A percentile compares a stretch with the other conserved stretches of the same genome.
Conservation (phyloP, 2,329 filamentous ascomycete genomes). For the Fusarium austroafricanum region DNA sequence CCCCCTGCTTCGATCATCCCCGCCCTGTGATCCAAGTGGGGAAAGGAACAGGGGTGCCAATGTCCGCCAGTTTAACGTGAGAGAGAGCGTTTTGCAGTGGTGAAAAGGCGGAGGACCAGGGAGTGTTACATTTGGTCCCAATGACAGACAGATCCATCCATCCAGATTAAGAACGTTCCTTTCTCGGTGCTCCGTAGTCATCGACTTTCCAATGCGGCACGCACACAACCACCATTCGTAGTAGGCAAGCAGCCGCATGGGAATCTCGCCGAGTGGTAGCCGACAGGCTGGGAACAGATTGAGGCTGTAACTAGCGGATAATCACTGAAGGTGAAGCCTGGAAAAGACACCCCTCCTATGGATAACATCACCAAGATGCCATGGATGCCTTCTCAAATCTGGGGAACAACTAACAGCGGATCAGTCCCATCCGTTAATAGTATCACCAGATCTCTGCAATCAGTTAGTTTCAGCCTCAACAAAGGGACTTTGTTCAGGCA, state of each 20-base stretch:
- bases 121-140: background rate
- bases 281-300: slow-evolving; percentile 33
- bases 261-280: slow-evolving; percentile 41
- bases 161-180: slow-evolving; percentile 6
- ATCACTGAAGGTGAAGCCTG: background rate
- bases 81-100: slow-evolving; percentile 37
- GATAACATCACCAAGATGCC: background rate
- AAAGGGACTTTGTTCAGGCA: slow-evolving; percentile 20
- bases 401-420: no score
- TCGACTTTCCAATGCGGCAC: background rate
- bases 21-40: slow-evolving; percentile 30
- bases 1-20: slow-evolving; percentile 31
- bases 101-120: slow-evolving; percentile 45
- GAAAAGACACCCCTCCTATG: slow-evolving; percentile 2
- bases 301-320: slow-evolving; percentile 31
- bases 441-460: background rate
- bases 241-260: slow-evolving; percentile 15
- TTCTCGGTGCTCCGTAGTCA: background rate
- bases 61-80: slow-evolving; percentile 45
- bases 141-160: slow-evolving; percentile 9
- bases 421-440: background rate
- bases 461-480: slow-evolving; percentile 7
- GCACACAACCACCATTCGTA: background rate
- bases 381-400: background rate
- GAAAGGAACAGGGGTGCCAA: slow-evolving; percentile 22